A percentile compares a stretch with the other conserved stretches of the same genome.
Evolutionary conservation across 108 stramenopile species (phyloP).

Genomic region (Seminavis robusta): DNA sequence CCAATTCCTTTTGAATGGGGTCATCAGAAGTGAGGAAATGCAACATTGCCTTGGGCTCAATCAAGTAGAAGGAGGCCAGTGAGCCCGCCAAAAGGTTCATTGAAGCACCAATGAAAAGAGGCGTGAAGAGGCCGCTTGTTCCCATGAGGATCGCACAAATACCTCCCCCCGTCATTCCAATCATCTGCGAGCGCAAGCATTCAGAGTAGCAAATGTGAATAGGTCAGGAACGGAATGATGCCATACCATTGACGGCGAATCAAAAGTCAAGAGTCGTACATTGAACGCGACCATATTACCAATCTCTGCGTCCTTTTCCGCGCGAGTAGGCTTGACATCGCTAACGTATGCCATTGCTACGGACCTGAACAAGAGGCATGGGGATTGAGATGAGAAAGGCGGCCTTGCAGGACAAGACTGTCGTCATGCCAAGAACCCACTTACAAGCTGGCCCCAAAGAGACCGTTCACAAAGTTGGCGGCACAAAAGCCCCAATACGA

Average conservation of each 20-base stretch:
- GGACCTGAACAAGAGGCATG: conserved; percentile 21
- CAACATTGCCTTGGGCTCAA: too few relatives aligned
- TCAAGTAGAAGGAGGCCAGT: conserved; percentile 16
- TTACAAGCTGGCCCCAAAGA: conserved; percentile 36
- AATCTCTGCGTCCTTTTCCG: conserved; percentile 32
- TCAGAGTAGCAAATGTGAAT: too few relatives aligned
- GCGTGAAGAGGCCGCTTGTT: conserved; percentile 32
- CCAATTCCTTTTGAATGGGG: too few relatives aligned
- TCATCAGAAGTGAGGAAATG: too few relatives aligned
- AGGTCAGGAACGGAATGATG: too few relatives aligned
- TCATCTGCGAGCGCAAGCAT: too few relatives aligned
- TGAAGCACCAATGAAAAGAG: conserved; percentile 38
- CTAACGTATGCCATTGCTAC: conserved; percentile 56
- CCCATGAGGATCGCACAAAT: conserved; percentile 53
- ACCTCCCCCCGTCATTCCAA: conserved; percentile 49
- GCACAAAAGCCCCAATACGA: conserved; percentile 49
- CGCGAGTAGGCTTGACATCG: conserved; percentile 26
- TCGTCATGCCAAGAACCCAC: too few relatives aligned
- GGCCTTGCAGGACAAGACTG: too few relatives aligned
- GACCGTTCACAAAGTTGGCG: conserved; percentile 35
- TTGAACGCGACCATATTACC: conserved; percentile 37
- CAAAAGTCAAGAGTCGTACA: too few relatives aligned
- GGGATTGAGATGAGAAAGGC: too few relatives aligned
- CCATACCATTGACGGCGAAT: too few relatives aligned
- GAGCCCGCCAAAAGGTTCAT: conserved; percentile 24